A percentile compares a stretch with the other conserved stretches of the same genome.
phyloP scores from a whole-genome alignment of 192 early-diverging fungal species.

The Coemansia umbellata region DNA sequence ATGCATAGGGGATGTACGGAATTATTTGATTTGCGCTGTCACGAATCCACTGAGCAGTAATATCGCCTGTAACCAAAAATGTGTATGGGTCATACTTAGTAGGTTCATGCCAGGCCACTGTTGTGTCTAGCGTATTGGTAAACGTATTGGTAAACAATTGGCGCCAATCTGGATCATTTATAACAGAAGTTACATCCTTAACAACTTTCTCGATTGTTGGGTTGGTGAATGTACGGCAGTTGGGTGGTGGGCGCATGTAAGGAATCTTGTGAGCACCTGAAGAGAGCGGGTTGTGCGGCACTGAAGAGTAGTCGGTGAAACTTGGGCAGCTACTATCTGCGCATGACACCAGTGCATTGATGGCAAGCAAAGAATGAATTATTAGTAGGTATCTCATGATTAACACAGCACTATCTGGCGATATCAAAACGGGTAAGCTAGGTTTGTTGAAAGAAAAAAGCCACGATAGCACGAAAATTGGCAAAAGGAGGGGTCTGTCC shows the following conservation, averaged over 20 bases:
- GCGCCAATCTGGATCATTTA: slow-evolving; percentile 53
- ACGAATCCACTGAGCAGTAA: slow-evolving; percentile 68
- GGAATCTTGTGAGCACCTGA: slow-evolving; percentile 23
- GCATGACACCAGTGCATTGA: neutral
- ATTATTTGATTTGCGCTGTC: slow-evolving; percentile 67
- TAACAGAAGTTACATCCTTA: slow-evolving; percentile 13
- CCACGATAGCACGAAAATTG: too few relatives aligned
- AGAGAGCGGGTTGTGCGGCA: slow-evolving; percentile 21
- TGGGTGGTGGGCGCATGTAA: slow-evolving; percentile 40
- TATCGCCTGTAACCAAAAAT: slow-evolving; percentile 72
- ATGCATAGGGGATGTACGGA: slow-evolving; percentile 53
- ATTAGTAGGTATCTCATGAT: too few relatives aligned
- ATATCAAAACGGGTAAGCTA: too few relatives aligned
- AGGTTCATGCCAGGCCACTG: slow-evolving; percentile 54
- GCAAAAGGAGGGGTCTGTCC: too few relatives aligned
- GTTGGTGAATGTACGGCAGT: slow-evolving; percentile 53
- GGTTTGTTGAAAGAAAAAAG: too few relatives aligned
- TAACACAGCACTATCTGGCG: neutral
- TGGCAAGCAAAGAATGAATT: neutral
- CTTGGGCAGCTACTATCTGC: slow-evolving; percentile 24
- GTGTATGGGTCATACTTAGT: slow-evolving; percentile 46
- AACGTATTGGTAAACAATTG: slow-evolving; percentile 60
- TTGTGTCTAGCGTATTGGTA: slow-evolving; percentile 70
- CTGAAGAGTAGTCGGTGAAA: slow-evolving; percentile 31
- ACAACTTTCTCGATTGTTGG: slow-evolving; percentile 50